Conservation (phyloP, 2,329 filamentous ascomycete species). For the Kalmusia sp. region DNA sequence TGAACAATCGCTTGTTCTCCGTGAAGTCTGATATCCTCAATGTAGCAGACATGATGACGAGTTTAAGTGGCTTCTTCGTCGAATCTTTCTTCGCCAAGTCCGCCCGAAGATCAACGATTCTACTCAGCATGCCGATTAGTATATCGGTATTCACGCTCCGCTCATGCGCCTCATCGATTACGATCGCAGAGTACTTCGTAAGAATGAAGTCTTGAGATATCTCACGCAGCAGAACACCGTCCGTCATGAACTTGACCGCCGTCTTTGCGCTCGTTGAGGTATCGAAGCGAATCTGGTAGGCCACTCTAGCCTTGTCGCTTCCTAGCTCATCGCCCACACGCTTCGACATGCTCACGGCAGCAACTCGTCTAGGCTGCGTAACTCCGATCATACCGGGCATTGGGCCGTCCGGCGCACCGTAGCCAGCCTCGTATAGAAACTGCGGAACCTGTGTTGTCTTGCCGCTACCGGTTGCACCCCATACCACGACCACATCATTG, state of each 20-base stretch:
- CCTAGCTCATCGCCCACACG: conserved; percentile 88
- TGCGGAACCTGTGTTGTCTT: conserved; percentile 98
- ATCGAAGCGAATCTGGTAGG: conserved; percentile 93
- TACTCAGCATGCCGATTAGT: conserved; percentile 94
- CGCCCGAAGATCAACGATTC: conserved; percentile 83
- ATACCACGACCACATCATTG: conserved; percentile 87
- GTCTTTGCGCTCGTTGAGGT: conserved; percentile 81
- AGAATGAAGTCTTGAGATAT: conserved; percentile 88
- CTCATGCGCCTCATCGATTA: conserved; percentile 97
- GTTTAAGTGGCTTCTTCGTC: conserved; percentile 76
- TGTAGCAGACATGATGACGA: conserved; percentile 98
- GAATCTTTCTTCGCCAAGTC: conserved; percentile 76
- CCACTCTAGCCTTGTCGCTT: conserved; percentile 76
- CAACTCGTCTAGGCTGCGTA: conserved; percentile 92
- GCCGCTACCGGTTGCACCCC: conserved; percentile 93
- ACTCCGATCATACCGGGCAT: conserved; percentile 93
- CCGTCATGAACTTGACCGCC: conserved; percentile 98
- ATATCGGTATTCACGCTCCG: conserved; percentile 98
- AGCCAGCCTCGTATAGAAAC: conserved; percentile 93
- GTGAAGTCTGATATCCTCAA: conserved; percentile 89
- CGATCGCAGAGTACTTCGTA: conserved; percentile 87
- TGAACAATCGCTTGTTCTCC: conserved; percentile 81
- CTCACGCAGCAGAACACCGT: conserved; percentile 92
- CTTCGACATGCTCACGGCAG: conserved; percentile 95
- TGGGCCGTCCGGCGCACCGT: conserved; percentile 77